Conservation (phyloP, 495 filamentous ascomycete genomes). For the Melanomma pulvis-pyrius region DNA sequence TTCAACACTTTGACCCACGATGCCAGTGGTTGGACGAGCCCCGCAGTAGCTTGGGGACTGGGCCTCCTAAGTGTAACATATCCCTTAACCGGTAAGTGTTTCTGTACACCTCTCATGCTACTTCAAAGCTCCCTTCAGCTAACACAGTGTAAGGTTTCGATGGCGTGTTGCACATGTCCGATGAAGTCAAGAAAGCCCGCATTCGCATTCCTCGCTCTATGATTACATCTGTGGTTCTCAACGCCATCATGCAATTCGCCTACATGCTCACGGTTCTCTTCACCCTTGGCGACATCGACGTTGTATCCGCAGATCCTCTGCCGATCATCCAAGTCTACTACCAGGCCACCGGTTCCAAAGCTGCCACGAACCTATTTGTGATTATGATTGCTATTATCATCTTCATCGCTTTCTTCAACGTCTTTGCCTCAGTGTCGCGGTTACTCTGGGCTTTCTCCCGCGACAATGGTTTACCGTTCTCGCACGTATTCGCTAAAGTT, state of each 20-base stretch:
- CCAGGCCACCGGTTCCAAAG: constrained; percentile 51
- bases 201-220: constrained; percentile 34
- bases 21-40: constrained; percentile 33
- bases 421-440: constrained; percentile 57
- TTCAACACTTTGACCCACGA: constrained; percentile 28
- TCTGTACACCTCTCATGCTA: neutral
- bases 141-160: constrained; percentile 27
- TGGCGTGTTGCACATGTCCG: constrained; percentile 38
- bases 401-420: constrained; percentile 52
- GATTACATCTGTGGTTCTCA: constrained; percentile 34
- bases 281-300: constrained; percentile 37
- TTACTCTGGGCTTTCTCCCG: constrained; percentile 64
- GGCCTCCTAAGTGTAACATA: constrained; percentile 29
- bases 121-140: neutral
- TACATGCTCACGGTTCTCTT: constrained; percentile 38
- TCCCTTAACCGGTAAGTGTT: constrained; percentile 28
- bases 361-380: constrained; percentile 53
- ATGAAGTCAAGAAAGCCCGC: constrained; percentile 34
- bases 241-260: constrained; percentile 31
- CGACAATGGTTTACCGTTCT: constrained; percentile 62
- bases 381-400: constrained; percentile 53
- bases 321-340: constrained; percentile 59
- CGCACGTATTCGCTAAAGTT: constrained; percentile 47
- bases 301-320: constrained; percentile 49
- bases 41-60: constrained; percentile 27